Conservation (phyloP, 2,329 filamentous ascomycete species). For the Penicillium sp. region DNA sequence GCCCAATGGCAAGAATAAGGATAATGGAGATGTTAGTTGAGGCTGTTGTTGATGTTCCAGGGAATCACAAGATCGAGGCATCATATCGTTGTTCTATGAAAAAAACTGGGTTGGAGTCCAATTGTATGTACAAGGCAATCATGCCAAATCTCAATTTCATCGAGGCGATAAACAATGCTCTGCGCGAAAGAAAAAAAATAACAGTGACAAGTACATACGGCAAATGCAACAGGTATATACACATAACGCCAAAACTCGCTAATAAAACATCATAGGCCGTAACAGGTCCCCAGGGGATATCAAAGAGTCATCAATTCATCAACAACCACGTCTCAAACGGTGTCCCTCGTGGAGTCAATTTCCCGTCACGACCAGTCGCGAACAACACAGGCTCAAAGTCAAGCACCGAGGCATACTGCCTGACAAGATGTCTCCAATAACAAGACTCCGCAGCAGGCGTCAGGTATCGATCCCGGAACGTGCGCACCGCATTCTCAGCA, state of each 20-base stretch:
- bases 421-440: slow-evolving; percentile 60
- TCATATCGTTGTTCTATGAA: background rate
- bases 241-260: slow-evolving; percentile 8
- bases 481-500: slow-evolving; percentile 55
- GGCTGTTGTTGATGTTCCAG: background rate
- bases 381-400: slow-evolving; percentile 51
- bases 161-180: background rate
- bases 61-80: background rate
- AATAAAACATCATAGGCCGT: background rate
- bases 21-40: background rate
- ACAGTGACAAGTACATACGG: background rate
- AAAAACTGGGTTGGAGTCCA: background rate
- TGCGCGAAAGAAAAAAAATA: no score
- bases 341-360: slow-evolving; percentile 40
- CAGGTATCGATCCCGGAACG: slow-evolving; percentile 60
- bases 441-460: slow-evolving; percentile 62
- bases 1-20: background rate
- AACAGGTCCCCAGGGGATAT: background rate
- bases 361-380: slow-evolving; percentile 36
- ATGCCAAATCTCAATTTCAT: background rate
- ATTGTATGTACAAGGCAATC: no score
- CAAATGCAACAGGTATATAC: background rate
- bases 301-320: slow-evolving; percentile 23
- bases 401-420: slow-evolving; percentile 45
- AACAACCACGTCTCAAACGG: slow-evolving; percentile 52